phyloP scores from a whole-genome alignment of 805 yeast genomes.

The Metschnikowia lochheadii region DNA sequence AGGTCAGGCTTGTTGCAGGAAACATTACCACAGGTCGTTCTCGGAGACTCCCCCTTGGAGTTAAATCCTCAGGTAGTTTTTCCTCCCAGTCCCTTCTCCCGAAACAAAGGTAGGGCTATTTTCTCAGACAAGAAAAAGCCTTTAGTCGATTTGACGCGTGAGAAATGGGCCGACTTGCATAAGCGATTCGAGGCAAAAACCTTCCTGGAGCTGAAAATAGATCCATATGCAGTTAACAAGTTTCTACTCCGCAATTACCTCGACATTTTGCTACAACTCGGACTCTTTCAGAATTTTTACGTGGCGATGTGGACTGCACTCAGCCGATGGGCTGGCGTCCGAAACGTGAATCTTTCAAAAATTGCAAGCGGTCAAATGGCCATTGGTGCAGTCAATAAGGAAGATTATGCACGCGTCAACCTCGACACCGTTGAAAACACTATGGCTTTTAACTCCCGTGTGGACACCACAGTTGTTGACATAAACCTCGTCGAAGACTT shows the following conservation, averaged over 20 bases:
- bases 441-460: background rate
- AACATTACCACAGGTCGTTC: slow-evolving; percentile 13
- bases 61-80: slow-evolving; percentile 29
- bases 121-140: slow-evolving; percentile 23
- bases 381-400: slow-evolving; percentile 2
- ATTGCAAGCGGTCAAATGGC: slow-evolving; percentile 1
- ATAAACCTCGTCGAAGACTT: slow-evolving; percentile 30
- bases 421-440: background rate
- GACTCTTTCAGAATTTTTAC: slow-evolving; percentile 28
- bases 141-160: slow-evolving; percentile 32
- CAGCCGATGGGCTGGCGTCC: slow-evolving; percentile 31
- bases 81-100: slow-evolving; percentile 27
- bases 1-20: slow-evolving; percentile 4
- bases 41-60: slow-evolving; percentile 4
- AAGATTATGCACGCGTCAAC: slow-evolving; percentile 2
- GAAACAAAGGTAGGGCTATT: slow-evolving; percentile 22
- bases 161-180: slow-evolving; percentile 19
- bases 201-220: slow-evolving; percentile 8
- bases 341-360: slow-evolving; percentile 4
- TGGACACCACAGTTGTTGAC: slow-evolving; percentile 20
- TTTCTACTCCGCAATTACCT: slow-evolving; percentile 29
- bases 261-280: slow-evolving; percentile 30
- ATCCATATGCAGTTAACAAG: slow-evolving; percentile 24
- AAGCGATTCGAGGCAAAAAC: slow-evolving; percentile 4
- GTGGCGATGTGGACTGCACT: slow-evolving; percentile 31